Conservation (phyloP, 1,284 basidiomycete species). For the Austropuccinia psidii region DNA sequence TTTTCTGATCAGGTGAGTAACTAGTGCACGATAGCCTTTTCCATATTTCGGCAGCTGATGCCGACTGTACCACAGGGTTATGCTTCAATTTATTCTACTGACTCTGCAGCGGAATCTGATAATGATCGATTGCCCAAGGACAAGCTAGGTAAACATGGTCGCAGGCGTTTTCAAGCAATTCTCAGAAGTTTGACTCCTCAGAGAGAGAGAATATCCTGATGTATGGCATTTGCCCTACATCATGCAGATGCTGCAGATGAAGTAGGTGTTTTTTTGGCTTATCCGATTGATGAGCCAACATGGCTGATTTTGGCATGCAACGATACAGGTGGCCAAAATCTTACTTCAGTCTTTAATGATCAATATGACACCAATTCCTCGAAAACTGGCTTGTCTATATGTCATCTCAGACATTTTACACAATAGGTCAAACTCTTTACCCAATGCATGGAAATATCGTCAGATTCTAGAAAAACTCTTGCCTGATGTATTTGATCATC, state of each 20-base stretch:
- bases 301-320: too few species aligned
- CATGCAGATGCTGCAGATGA: conserved; percentile 88
- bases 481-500: conserved; percentile 81
- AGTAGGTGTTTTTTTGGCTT: conserved; percentile 51
- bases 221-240: conserved; percentile 90
- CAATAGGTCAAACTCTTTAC: conserved; percentile 59
- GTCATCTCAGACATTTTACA: conserved; percentile 95
- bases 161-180: conserved; percentile 78
- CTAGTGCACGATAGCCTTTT: too few species aligned
- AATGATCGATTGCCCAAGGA: conserved; percentile 65
- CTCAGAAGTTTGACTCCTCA: conserved; percentile 75
- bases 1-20: conserved; percentile 79
- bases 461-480: conserved; percentile 79
- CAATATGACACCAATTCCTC: conserved; percentile 80
- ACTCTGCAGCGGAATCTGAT: conserved; percentile 89
- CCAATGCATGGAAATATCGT: conserved; percentile 74
- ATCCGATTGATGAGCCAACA: background rate
- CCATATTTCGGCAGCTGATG: background rate
- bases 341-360: conserved; percentile 74
- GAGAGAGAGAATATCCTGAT: conserved; percentile 80
- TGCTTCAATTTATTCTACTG: conserved; percentile 84
- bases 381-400: conserved; percentile 89
- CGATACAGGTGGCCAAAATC: conserved; percentile 68
- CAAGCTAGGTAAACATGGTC: conserved; percentile 65
- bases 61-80: conserved; percentile 62